Evolutionary conservation across 202 grass and related monocot genomes (phyloP).

Genomic region (Sporobolus alterniflorus): DNA sequence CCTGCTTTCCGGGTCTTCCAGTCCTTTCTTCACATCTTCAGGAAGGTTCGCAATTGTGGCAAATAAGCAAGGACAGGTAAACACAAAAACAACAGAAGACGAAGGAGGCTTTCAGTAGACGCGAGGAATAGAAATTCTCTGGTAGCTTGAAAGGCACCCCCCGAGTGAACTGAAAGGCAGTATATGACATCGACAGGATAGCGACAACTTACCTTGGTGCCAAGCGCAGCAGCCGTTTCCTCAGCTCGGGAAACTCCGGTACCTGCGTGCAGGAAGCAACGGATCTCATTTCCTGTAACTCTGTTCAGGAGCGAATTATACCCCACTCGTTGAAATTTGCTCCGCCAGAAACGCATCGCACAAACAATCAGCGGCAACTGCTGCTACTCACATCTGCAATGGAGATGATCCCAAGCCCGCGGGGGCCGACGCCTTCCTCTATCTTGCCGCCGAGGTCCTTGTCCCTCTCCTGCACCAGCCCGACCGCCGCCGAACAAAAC

Average conservation of each 20-base stretch:
- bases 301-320: not conserved
- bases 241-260: constrained; percentile 64
- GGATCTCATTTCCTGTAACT: not conserved
- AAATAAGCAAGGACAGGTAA: constrained; percentile 4
- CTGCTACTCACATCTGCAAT: constrained; percentile 66
- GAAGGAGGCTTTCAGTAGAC: not conserved
- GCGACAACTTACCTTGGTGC: constrained; percentile 58
- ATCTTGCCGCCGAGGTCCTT: constrained; percentile 73
- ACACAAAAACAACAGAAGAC: not conserved
- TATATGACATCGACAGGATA: not conserved
- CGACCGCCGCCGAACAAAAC: not conserved
- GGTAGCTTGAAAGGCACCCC: not conserved
- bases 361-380: not conserved
- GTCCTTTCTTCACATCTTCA: constrained; percentile 58
- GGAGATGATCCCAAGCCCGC: constrained; percentile 86
- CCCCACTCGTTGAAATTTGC: not conserved
- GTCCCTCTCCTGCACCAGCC: constrained; percentile 58
- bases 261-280: constrained; percentile 48
- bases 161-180: not conserved
- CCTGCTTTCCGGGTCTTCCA: constrained; percentile 96
- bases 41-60: constrained; percentile 72
- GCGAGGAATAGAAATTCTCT: not conserved
- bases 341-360: not conserved
- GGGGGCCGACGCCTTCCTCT: constrained; percentile 89
- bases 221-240: constrained; percentile 66